These are phyloP conservation scores for Rhypophila decipiens DNA, from an alignment of 495 filamentous ascomycete genomes.

Conservation along the genomic window DNA sequence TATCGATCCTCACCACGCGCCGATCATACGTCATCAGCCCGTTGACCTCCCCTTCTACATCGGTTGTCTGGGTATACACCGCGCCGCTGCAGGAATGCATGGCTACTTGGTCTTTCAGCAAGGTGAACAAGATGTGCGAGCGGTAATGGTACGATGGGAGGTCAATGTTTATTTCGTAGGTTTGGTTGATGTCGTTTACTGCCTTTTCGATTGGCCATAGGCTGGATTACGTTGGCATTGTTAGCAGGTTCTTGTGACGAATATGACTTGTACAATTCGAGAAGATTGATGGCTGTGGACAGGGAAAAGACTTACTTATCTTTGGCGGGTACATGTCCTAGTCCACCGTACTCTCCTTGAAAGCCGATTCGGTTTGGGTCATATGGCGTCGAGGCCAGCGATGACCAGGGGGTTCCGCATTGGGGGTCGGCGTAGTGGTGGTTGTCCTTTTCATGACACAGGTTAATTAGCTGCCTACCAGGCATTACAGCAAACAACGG, in stretches of 20 bases:
- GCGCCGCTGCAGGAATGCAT: slow-evolving; percentile 52
- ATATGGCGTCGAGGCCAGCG: slow-evolving; percentile 47
- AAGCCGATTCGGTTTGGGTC: slow-evolving; percentile 55
- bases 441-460: slow-evolving; percentile 43
- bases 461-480: not conserved
- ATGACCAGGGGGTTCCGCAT: slow-evolving; percentile 61
- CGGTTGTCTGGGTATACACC: slow-evolving; percentile 62
- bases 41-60: slow-evolving; percentile 71
- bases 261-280: slow-evolving; percentile 14
- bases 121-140: slow-evolving; percentile 42
- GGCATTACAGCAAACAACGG: slow-evolving; percentile 9
- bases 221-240: slow-evolving; percentile 15
- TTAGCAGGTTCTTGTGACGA: slow-evolving; percentile 13
- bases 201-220: slow-evolving; percentile 54
- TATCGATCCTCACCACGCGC: slow-evolving; percentile 44
- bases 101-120: slow-evolving; percentile 52
- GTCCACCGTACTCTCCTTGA: slow-evolving; percentile 64
- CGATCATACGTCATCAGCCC: slow-evolving; percentile 64
- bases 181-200: slow-evolving; percentile 53
- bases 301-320: slow-evolving; percentile 28
- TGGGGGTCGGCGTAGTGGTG: slow-evolving; percentile 68
- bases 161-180: slow-evolving; percentile 55
- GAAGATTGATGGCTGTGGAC: not conserved
- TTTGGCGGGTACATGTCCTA: slow-evolving; percentile 54
- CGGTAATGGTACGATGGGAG: slow-evolving; percentile 62